Evolutionary conservation across 2,329 filamentous ascomycete species (phyloP).

Genomic region (Fusarium bulbicola): DNA sequence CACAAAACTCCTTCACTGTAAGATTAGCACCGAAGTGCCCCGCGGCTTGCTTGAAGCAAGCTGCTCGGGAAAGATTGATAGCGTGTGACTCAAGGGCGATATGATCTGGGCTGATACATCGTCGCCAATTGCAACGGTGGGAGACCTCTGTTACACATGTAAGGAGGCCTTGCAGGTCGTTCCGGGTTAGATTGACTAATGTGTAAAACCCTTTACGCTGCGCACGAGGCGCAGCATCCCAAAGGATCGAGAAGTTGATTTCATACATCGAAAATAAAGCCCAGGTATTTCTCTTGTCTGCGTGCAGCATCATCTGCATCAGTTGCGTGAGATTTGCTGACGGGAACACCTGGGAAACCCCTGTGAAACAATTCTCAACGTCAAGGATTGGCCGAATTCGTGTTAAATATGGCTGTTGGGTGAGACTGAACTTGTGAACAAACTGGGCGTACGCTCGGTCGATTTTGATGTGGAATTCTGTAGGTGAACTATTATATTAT

Average conservation of each 20-base stretch:
- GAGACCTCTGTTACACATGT: too few species aligned
- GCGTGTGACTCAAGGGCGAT: accelerated
- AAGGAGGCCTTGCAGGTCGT: too few species aligned
- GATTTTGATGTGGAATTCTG: not conserved
- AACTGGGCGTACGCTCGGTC: too few species aligned
- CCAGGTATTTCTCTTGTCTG: accelerated
- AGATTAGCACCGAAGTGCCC: accelerated
- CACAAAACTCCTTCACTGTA: accelerated
- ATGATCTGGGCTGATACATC: accelerated
- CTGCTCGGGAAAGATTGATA: accelerated
- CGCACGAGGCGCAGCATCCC: accelerated
- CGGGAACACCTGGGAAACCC: accelerated
- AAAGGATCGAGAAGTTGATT: accelerated
- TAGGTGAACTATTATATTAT: accelerated
- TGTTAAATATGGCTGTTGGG: too few species aligned
- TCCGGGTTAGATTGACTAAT: too few species aligned
- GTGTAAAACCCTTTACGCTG: accelerated
- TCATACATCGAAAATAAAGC: accelerated
- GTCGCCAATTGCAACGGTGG: accelerated
- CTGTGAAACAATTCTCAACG: too few species aligned
- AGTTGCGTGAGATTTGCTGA: accelerated
- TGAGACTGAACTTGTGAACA: too few species aligned
- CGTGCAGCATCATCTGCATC: accelerated
- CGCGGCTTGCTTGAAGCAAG: accelerated
- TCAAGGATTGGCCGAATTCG: too few species aligned